Evolutionary conservation across 2,329 filamentous ascomycete species (phyloP).

Genomic region (Aspergillus sojae): DNA sequence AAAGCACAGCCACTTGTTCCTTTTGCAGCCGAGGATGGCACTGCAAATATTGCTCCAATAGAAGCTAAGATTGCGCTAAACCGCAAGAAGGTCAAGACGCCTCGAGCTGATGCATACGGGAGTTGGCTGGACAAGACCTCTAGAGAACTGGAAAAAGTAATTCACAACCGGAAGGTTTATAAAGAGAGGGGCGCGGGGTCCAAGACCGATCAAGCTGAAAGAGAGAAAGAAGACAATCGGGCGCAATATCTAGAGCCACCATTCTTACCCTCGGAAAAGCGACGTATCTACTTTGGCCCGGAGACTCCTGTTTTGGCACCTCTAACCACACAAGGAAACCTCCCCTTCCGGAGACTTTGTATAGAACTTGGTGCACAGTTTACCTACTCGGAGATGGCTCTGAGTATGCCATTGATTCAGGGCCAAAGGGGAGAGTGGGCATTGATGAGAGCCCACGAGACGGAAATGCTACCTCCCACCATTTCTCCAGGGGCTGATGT

Average conservation of each 20-base stretch:
- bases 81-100: slow-evolving; percentile 70
- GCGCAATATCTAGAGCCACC: slow-evolving; percentile 85
- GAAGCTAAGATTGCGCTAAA: slow-evolving; percentile 74
- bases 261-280: slow-evolving; percentile 88
- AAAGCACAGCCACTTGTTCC: slow-evolving; percentile 35
- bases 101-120: slow-evolving; percentile 74
- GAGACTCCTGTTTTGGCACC: slow-evolving; percentile 95
- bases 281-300: slow-evolving; percentile 86
- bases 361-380: slow-evolving; percentile 86
- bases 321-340: slow-evolving; percentile 92
- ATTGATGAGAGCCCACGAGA: slow-evolving; percentile 86
- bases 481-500: slow-evolving; percentile 59
- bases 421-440: slow-evolving; percentile 94
- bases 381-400: slow-evolving; percentile 98
- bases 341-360: slow-evolving; percentile 90
- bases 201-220: slow-evolving; percentile 38
- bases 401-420: slow-evolving; percentile 85
- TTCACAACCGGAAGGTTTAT: slow-evolving; percentile 49
- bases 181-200: slow-evolving; percentile 34
- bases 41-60: slow-evolving; percentile 74
- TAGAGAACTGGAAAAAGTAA: slow-evolving; percentile 49
- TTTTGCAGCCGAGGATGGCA: slow-evolving; percentile 56
- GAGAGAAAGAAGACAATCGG: slow-evolving; percentile 66
- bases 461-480: slow-evolving; percentile 73
- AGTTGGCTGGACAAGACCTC: slow-evolving; percentile 74